Conservation (phyloP, 2,329 filamentous ascomycete species). For the Cyanodermella asteris region DNA sequence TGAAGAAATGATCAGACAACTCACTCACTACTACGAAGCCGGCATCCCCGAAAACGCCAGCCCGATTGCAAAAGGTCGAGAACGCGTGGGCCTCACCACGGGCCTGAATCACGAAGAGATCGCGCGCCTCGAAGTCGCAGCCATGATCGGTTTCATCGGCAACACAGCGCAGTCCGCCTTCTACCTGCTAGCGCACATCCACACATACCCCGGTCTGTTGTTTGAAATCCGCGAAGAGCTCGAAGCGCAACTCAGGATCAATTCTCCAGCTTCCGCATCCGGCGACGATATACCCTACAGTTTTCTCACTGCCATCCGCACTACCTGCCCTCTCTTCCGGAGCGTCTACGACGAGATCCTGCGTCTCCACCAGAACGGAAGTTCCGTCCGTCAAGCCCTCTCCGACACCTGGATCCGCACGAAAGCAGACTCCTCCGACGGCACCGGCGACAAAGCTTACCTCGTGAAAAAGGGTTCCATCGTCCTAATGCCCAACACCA, state of each 20-base stretch:
- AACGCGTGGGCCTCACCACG: slow-evolving; percentile 12
- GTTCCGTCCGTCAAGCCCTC: slow-evolving; percentile 16
- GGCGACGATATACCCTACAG: slow-evolving; percentile 4
- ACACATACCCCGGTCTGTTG: slow-evolving; percentile 14
- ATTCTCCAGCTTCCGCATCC: slow-evolving; percentile 3
- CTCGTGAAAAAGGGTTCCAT: slow-evolving; percentile 17
- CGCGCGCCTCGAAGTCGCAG: slow-evolving; percentile 20
- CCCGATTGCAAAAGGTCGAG: slow-evolving; percentile 16
- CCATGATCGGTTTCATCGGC: slow-evolving; percentile 19
- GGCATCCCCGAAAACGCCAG: slow-evolving; percentile 18
- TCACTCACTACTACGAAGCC: slow-evolving; percentile 19
- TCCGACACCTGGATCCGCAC: slow-evolving; percentile 16
- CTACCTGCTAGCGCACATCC: slow-evolving; percentile 20
- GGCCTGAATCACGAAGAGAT: slow-evolving; percentile 16
- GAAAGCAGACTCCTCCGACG: too few relatives aligned
- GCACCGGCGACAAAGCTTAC: slow-evolving; percentile 13
- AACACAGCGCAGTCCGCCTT: slow-evolving; percentile 21
- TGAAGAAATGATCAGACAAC: slow-evolving; percentile 14
- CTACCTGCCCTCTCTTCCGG: slow-evolving; percentile 18
- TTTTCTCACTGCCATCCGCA: slow-evolving; percentile 13
- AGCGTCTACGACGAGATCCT: slow-evolving; percentile 23
- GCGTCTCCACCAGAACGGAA: slow-evolving; percentile 18
- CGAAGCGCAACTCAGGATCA: too few relatives aligned
- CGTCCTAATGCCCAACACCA: slow-evolving; percentile 16
- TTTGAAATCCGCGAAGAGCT: slow-evolving; percentile 14